Conservation (phyloP, 176 grass and related monocot genomes). For the Stipa capillata region DNA sequence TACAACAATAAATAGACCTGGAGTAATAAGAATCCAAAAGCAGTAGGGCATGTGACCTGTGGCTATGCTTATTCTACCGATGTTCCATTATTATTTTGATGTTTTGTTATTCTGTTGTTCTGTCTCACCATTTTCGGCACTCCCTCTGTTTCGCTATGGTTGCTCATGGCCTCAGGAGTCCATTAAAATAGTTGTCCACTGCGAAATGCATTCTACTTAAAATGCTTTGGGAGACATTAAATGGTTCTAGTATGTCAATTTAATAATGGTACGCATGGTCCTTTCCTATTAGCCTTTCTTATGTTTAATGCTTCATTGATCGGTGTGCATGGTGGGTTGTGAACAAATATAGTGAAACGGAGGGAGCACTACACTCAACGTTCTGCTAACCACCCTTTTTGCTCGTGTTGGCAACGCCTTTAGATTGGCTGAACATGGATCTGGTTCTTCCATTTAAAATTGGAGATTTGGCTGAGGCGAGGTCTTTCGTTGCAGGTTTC, state of each 20-base stretch:
- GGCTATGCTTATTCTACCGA: not conserved
- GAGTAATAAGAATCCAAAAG: not conserved
- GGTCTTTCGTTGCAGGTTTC: conserved; percentile 14
- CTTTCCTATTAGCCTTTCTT: not conserved
- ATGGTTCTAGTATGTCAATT: too few relatives aligned
- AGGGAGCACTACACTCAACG: not conserved
- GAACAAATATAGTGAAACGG: too few relatives aligned
- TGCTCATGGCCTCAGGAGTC: too few relatives aligned
- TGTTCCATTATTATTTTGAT: not conserved
- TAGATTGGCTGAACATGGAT: conserved; percentile 29
- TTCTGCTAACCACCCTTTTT: not conserved
- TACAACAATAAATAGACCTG: not conserved
- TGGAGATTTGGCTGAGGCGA: conserved; percentile 38
- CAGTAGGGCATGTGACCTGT: not conserved
- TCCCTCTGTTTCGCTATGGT: not conserved
- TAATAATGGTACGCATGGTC: not conserved
- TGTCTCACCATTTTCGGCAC: not conserved
- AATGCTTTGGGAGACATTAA: too few relatives aligned
- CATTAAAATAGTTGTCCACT: too few relatives aligned
- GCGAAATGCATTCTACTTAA: too few relatives aligned
- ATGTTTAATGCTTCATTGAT: not conserved
- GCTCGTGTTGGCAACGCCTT: not conserved
- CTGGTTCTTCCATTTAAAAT: conserved; percentile 39
- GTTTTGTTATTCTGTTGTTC: not conserved
- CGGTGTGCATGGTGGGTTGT: not conserved